A percentile compares a stretch with the other conserved stretches of the same genome.
These are phyloP conservation scores for Phragmites australis DNA, from an alignment of 176 grass and related monocot species.

Conservation along the genomic window DNA sequence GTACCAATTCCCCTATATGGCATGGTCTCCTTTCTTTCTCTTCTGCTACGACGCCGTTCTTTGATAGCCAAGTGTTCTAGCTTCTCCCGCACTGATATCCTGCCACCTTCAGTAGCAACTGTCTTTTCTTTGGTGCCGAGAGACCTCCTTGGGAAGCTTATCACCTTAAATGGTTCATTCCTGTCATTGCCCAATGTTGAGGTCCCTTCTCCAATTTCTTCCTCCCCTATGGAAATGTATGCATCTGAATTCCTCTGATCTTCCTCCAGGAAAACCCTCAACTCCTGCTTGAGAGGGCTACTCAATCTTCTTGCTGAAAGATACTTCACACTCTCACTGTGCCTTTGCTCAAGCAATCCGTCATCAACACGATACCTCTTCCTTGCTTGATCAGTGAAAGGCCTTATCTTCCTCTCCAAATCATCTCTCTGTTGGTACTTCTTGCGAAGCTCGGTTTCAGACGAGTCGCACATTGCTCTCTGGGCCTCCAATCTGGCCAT, in stretches of 20 bases:
- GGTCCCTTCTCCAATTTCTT: slow-evolving; percentile 28
- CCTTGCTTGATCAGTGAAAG: slow-evolving; percentile 44
- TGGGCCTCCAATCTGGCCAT: slow-evolving; percentile 94
- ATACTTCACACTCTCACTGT: slow-evolving; percentile 41
- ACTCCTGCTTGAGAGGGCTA: slow-evolving; percentile 68
- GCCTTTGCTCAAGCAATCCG: slow-evolving; percentile 47
- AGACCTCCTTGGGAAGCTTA: slow-evolving; percentile 46
- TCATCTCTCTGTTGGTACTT: slow-evolving; percentile 86
- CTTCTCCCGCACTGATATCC: slow-evolving; percentile 42
- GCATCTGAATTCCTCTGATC: slow-evolving; percentile 66
- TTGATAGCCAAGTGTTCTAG: slow-evolving; percentile 50
- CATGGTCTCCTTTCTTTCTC: slow-evolving; percentile 29
- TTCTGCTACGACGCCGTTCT: slow-evolving; percentile 28
- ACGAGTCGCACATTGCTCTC: slow-evolving; percentile 82
- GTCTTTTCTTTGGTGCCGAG: slow-evolving; percentile 22
- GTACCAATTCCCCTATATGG: slow-evolving; percentile 29
- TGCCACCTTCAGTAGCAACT: slow-evolving; percentile 30
- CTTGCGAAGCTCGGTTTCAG: slow-evolving; percentile 77
- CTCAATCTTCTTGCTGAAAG: slow-evolving; percentile 40
- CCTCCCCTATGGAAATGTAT: slow-evolving; percentile 26
- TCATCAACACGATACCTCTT: slow-evolving; percentile 85
- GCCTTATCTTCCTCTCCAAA: slow-evolving; percentile 67
- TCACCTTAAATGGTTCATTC: slow-evolving; percentile 36
- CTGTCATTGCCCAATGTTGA: slow-evolving; percentile 29
- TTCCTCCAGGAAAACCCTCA: slow-evolving; percentile 83